Conservation (phyloP, 768 basidiomycete genomes). For the Amanita pseudoporphyria region DNA sequence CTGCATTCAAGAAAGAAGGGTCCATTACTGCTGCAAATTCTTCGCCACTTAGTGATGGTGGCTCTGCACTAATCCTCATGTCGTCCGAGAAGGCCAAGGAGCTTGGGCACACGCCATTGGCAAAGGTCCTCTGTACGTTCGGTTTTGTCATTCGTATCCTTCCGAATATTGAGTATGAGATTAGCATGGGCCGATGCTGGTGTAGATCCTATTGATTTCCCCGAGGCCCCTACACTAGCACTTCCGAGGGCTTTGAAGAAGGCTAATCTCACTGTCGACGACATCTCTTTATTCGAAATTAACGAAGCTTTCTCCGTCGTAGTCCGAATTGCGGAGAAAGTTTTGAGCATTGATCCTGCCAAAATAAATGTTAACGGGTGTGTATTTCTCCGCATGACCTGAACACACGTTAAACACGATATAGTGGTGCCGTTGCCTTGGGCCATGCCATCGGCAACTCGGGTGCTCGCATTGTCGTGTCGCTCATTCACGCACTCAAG, state of each 20-base stretch:
- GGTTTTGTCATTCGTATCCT: constrained; percentile 4
- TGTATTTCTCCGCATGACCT: constrained; percentile 17
- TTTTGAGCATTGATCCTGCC: constrained; percentile 70
- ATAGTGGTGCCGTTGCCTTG: constrained; percentile 90
- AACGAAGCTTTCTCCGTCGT: constrained; percentile 99
- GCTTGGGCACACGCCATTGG: constrained; percentile 86
- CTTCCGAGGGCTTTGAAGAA: constrained; percentile 81
- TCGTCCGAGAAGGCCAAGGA: constrained; percentile 89
- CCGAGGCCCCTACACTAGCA: constrained; percentile 86
- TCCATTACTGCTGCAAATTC: constrained; percentile 96
- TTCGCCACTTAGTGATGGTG: constrained; percentile 91
- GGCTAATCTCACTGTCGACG: constrained; percentile 72
- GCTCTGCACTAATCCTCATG: constrained; percentile 91
- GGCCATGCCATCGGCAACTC: constrained; percentile 97
- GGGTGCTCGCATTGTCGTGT: constrained; percentile 89
- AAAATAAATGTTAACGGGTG: constrained; percentile 91
- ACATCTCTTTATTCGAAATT: constrained; percentile 90
- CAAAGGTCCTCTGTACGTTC: constrained; percentile 80
- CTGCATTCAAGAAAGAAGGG: constrained; percentile 85
- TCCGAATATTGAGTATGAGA: constrained; percentile 9
- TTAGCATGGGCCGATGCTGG: constrained; percentile 95
- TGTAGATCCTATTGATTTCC: constrained; percentile 96
- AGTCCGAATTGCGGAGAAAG: constrained; percentile 82
- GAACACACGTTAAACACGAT: constrained; percentile 8
- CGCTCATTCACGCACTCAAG: constrained; percentile 86